Base-by-base conservation (phyloP, 1,284 basidiomycete species). In the Malassezia japonica region DNA sequence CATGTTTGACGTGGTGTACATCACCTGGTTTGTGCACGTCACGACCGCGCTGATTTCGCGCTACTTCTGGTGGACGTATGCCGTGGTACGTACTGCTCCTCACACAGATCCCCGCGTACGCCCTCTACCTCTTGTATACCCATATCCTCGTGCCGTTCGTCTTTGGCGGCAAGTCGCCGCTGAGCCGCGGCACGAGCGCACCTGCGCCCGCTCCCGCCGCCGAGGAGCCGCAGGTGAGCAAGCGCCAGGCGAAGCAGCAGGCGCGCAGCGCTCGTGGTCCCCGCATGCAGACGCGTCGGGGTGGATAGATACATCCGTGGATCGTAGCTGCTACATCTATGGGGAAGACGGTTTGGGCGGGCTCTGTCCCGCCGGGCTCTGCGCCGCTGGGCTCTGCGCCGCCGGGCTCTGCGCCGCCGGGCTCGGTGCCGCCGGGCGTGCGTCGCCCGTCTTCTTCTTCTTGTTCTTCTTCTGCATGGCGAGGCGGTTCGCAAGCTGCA, bases 1-100 rank as follows among this genome's bases (percentile, higher is more conserved):
- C 62, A 69, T 74, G 64, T 74, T 74, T 24, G 74, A 75, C 50
- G 45, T 74, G 7, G 55, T 75, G 50, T 75, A 75, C 47, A 61
- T 75, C 8, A 75, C 74, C 0, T 75, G 74, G 73, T 67, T 70
- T 46, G 65, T 72, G 2, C 73, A 74, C 42, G 46, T 73, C 33
- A 46, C 57, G 20, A 65, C 72, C 8, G 61, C 72, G 24, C 46
- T 75, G 21, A 46, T 73, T 39, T 46, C 56, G 21, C 33, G 20
- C n/a, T 20, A 31, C 15, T 43, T 49, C 15, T 55, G 52, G 52
- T 55, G 52, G 52, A 44, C 40, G 20, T 55, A 49, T n/a, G 28
- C 37, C 21, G 41, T 50, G 42, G 50, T 52, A 23, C 20, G 50
- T 47, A 9, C n/a, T 2, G 27, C 4, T 6, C n/a, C 42, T 46